Evolutionary conservation across 2,329 filamentous ascomycete genomes (phyloP), one percentile per base, ranked within the genome.

Genomic region (Trichophyton mentagrophytes): DNA sequence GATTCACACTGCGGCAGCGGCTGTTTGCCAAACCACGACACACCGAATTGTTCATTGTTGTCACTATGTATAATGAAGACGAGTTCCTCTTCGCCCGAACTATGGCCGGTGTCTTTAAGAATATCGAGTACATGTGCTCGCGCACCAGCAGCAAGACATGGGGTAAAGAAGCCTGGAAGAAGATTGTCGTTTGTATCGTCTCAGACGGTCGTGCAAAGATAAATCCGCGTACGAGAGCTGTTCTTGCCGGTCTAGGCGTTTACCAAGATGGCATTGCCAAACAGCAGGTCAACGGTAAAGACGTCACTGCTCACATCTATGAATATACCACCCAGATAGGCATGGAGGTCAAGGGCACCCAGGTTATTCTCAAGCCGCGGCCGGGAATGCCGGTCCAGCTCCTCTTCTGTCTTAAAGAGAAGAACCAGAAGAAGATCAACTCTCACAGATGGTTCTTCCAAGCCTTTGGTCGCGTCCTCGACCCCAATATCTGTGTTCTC

Each of bases 341-440:
- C 38, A 78, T 97, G 69, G 85, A 89, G 69, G 85, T 97, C 72
- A 96, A 96, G 78, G 95, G 92, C 67, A 87, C 88, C 63, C 83
- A 96, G 47, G 92, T 97, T 7, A 82, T 86, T 56, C 80, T 97
- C 57, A 89, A 93, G 64, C 86, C 87, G 55, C 89, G 90, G 69
- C 87, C 81, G 4, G 83, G 88, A 63, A 90, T 93, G 64, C 92
- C 93, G 0, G 89, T 99, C 1, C 93, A 99, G 77, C 87, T 99
- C 78, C 83, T 99, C 3, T 99, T 99, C 79, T 99, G 93, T 73
- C 76, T 99, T 63, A 99, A 99, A 79, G 93, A 99, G 72, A 97
- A 96, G 83, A 99, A 99, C 72, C 91, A 96, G 78, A 99, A 99
- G 80, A 99, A 99, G 81, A 99, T 99, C 82, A 99, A 99, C 73